Evolutionary conservation across 1,139 yeast species (phyloP), one percentile per base, ranked within the genome.

Genomic region (Debaryomycetaceae sp.): DNA sequence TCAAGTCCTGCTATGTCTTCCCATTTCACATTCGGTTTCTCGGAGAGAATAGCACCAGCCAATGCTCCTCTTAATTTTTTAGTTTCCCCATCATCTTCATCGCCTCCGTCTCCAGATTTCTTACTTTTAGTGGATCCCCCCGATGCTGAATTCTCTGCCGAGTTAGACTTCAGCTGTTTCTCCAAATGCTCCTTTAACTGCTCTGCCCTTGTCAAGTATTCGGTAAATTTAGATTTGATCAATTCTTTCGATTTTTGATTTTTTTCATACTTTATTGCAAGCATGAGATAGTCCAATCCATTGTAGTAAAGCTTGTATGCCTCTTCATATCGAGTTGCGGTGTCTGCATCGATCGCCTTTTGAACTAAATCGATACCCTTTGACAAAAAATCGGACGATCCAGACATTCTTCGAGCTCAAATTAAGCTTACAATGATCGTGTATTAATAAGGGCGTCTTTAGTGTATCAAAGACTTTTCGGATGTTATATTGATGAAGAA

Each of bases 1-100:
- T 92, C 98, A 47, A 94, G 73, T 17, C 98, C 99, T 1, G 98
- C 98, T 50, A 94, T 85, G 57, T 94, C 99, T 46, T 79, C 83
- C 99, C 99, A 94, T 47, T 76, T 77, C 26, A 94, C 95, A 56
- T 94, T 84, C 22, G 99, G 99, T 46, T 80, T 91, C 54, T 92
- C 98, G 29, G 92, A 78, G 39, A 94, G 70, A 48, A 94, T 91
- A 1, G 98, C 95, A 1, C 96, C 94, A 0, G 95, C 87, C 42
- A 94, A 70, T 0, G 98, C 98, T 3, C 94, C 91, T 49, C 97
- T 70, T 42, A 94, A 70, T 61, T 91, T 89, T 63, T 91, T 92
- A 30, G 87, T 82, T 49, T 89, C 96, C 14, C 82, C 81, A 41
- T 83, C 91, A 43, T 81, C 87, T 39, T 65, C 74, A 19, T 69